phyloP scores from a whole-genome alignment of 2,329 filamentous ascomycete species.

The Cytospora mali region DNA sequence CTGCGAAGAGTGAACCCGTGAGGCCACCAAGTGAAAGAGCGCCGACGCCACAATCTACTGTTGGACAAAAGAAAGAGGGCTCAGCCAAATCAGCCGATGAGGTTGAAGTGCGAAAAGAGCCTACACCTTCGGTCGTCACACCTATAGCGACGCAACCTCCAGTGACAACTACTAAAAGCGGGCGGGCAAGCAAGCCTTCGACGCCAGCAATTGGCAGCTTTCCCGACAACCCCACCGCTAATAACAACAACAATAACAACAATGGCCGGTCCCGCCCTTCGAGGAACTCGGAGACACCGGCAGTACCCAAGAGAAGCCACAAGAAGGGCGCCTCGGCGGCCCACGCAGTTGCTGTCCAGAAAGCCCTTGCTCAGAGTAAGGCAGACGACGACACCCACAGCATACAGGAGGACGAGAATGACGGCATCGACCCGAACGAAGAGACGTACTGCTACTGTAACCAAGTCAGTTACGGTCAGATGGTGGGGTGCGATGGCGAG shows the following conservation, averaged over 20 bases:
- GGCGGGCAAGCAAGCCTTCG: slow-evolving; percentile 67
- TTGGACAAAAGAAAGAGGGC: slow-evolving; percentile 40
- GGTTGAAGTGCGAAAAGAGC: slow-evolving; percentile 46
- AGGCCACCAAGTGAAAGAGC: slow-evolving; percentile 23
- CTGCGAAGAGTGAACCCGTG: slow-evolving; percentile 40
- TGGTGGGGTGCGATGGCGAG: slow-evolving; percentile 79
- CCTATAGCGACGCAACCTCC: slow-evolving; percentile 50
- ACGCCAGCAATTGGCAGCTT: slow-evolving; percentile 64
- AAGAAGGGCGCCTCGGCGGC: slow-evolving; percentile 57
- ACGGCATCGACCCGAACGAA: slow-evolving; percentile 69
- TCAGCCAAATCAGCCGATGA: slow-evolving; percentile 48
- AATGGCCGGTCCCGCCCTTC: slow-evolving; percentile 56
- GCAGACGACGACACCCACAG: slow-evolving; percentile 34
- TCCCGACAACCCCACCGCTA: slow-evolving; percentile 46
- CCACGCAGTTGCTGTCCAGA: slow-evolving; percentile 41
- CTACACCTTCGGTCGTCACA: slow-evolving; percentile 42
- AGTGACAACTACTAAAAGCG: slow-evolving; percentile 52
- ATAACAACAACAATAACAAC: slow-evolving; percentile 19
- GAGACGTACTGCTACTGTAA: slow-evolving; percentile 81
- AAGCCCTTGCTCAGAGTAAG: slow-evolving; percentile 36
- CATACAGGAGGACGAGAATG: slow-evolving; percentile 48
- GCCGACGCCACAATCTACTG: slow-evolving; percentile 29
- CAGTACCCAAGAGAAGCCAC: slow-evolving; percentile 56
- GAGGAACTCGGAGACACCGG: slow-evolving; percentile 46
- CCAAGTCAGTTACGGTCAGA: slow-evolving; percentile 78